These are phyloP conservation scores for Suhomyces prunicola DNA, from an alignment of 805 yeast genomes.

Conservation along the genomic window DNA sequence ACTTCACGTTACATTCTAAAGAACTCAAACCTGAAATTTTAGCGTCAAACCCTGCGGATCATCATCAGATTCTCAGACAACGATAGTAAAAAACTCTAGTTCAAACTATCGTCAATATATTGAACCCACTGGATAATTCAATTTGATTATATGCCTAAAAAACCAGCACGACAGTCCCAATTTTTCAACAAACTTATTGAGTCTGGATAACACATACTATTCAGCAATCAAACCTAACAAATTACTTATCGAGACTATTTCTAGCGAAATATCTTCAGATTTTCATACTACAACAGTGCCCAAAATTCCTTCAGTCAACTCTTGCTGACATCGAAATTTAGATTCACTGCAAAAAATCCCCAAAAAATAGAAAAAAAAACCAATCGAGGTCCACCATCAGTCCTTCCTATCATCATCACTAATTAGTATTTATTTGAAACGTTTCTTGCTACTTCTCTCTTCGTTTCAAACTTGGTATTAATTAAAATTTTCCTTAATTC, in stretches of 20 bases:
- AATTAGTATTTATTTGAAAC: constrained; percentile 24
- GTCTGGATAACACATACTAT: constrained; percentile 39
- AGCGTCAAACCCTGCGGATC: not conserved
- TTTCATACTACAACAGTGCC: constrained; percentile 7
- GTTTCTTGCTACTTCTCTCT: constrained; percentile 50
- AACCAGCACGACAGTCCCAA: constrained; percentile 39
- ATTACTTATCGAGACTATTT: constrained; percentile 1
- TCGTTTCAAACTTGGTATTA: constrained; percentile 32
- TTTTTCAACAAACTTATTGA: constrained; percentile 31
- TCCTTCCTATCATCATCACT: constrained; percentile 1
- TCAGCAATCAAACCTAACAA: not conserved
- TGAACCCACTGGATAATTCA: not conserved
- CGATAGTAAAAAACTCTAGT: not conserved
- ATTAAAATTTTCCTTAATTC: constrained; percentile 13
- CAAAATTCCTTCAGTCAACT: constrained; percentile 14
- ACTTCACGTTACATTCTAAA: not conserved
- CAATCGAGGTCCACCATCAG: constrained; percentile 6
- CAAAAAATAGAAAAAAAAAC: not conserved
- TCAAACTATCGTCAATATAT: not conserved
- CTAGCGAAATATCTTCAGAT: constrained; percentile 2
- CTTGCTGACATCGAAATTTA: constrained; percentile 9
- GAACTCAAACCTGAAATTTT: not conserved
- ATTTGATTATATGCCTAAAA: constrained; percentile 40
- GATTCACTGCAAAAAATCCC: not conserved
- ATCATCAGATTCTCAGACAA: not conserved